Percentiles rank a stretch among this genome's conserved stretches.
These are phyloP conservation scores for Russula sp. DNA, from an alignment of 768 basidiomycete genomes.

Conservation along the genomic window DNA sequence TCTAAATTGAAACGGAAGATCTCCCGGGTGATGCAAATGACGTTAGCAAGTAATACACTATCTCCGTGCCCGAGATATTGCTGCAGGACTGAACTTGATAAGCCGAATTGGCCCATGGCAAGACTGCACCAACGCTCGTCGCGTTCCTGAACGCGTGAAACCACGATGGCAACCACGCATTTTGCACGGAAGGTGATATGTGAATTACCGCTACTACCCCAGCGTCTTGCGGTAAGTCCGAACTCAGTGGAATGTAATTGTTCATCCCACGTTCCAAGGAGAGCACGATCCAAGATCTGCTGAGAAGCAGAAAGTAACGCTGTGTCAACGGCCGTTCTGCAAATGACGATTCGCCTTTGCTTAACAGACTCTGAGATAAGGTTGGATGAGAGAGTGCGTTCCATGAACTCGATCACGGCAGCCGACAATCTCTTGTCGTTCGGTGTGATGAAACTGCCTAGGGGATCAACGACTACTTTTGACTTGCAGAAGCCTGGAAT, in stretches of 20 bases:
- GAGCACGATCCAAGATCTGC: neutral
- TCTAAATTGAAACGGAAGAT: neutral
- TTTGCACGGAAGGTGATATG: neutral
- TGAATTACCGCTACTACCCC: neutral
- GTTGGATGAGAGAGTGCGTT: neutral
- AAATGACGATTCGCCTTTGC: slow-evolving; percentile 6
- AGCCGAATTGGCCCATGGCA: neutral
- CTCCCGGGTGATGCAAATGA: neutral
- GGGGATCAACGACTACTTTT: neutral
- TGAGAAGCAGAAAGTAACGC: neutral
- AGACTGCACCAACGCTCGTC: slow-evolving; percentile 2
- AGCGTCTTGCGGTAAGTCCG: neutral
- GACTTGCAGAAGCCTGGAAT: slow-evolving; percentile 7
- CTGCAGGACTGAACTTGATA: neutral
- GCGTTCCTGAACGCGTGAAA: neutral
- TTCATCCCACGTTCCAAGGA: slow-evolving; percentile 1
- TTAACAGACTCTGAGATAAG: slow-evolving; percentile 1
- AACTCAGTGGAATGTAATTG: neutral
- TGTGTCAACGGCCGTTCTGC: neutral
- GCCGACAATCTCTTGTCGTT: slow-evolving; percentile 3
- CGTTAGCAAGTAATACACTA: neutral
- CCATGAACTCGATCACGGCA: slow-evolving; percentile 1
- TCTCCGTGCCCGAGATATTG: neutral
- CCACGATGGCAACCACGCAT: neutral
- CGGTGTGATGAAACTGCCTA: neutral